phyloP scores from a whole-genome alignment of 192 early-diverging fungal species.

The Bifiguratus adelaidae region DNA sequence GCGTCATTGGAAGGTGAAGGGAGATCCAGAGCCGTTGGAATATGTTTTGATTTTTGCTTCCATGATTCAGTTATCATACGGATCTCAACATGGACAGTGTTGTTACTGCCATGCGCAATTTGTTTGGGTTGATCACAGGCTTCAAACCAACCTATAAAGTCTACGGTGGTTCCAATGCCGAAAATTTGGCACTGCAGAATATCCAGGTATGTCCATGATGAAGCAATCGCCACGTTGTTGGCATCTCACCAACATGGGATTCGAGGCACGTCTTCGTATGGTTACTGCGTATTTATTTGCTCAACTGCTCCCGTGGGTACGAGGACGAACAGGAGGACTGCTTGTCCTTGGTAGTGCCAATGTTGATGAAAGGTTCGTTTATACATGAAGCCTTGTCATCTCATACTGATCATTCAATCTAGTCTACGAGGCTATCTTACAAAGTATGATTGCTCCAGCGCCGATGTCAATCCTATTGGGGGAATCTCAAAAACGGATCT shows the following conservation, averaged over 20 bases:
- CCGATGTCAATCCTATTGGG: conserved; percentile 96
- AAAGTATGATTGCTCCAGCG: conserved; percentile 97
- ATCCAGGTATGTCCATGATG: conserved; percentile 49
- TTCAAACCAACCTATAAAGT: conserved; percentile 68
- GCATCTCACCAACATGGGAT: neutral
- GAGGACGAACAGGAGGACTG: conserved; percentile 51
- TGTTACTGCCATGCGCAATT: conserved; percentile 55
- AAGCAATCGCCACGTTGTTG: neutral
- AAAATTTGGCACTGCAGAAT: conserved; percentile 96
- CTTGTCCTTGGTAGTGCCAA: conserved; percentile 95
- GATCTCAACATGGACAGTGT: conserved; percentile 84
- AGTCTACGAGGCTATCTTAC: conserved; percentile 93
- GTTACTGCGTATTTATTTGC: conserved; percentile 92
- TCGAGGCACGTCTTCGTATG: conserved; percentile 85
- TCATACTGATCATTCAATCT: neutral
- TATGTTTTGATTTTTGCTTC: neutral
- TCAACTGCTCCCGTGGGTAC: conserved; percentile 87
- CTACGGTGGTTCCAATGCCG: conserved; percentile 70
- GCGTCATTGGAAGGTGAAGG: conserved; percentile 55
- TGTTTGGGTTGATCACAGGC: conserved; percentile 71
- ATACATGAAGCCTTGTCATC: neutral
- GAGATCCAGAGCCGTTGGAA: neutral
- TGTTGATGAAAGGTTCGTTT: conserved; percentile 80
- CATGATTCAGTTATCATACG: conserved; percentile 84
- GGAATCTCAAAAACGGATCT: conserved; percentile 87